Evolutionary conservation across 805 yeast genomes (phyloP), one percentile per base, ranked within the genome.

Genomic region (Myxozyma melibiosi): DNA sequence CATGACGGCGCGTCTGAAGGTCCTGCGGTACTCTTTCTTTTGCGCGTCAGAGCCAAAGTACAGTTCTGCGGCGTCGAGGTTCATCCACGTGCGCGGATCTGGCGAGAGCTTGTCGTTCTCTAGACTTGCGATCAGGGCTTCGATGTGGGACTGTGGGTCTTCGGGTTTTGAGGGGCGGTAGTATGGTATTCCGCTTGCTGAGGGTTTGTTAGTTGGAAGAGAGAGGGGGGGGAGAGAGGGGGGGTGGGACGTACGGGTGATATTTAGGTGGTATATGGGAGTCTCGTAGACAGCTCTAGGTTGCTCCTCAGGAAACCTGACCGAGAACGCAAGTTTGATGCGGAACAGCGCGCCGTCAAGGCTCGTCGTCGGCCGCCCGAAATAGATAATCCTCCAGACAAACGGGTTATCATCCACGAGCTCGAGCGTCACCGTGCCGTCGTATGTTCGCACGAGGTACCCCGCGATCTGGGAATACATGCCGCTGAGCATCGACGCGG

Each of bases 21-120:
- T 6, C 25, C 37, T 37, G 4, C 39, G 41, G 25, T 55, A 55
- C 20, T 55, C 58, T 9, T 51, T 16, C 30, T 48, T 27, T 34
- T 48, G 41, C 20, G 31, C 40, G 6, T 33, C 38, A 3, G 34
- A 16, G 9, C 58, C 58, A 49, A 55, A 55, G 18, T 55, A 55
- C 30, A 49, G 38, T 8, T 24, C 27, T 6, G 58, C 58, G 22
- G 58, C 58, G 20, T 55, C 54, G 13, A 18, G 40, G 27, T 55
- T 55, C 54, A 55, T 49, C 58, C 58, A 55, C 16, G 54, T 55
- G 16, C 58, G 53, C 28, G 58, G 58, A 37, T 55, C 58, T 6
- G 58, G 58, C 37, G 54, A 50, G n/a, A 55, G 14, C 14, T 49
- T 37, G 7, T 49, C 51, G 4, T 6, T 37, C 30, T 55, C 58